Evolutionary conservation across 169 alveolate species (phyloP).

Genomic region (Miamiensis avidus): DNA sequence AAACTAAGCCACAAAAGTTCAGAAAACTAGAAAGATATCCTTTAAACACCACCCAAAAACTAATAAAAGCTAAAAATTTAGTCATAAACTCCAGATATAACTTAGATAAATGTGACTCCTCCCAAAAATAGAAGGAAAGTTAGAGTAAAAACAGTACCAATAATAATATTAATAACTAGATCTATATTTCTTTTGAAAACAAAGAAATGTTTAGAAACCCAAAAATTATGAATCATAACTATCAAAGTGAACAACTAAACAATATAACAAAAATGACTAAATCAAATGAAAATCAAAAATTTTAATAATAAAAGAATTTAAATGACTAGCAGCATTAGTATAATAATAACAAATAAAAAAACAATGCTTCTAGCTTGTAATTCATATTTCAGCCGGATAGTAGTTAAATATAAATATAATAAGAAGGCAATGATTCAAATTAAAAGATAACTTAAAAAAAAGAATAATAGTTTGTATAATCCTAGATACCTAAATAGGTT

Average conservation of each 20-base stretch:
- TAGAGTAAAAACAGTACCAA: neutral
- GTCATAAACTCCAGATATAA: neutral
- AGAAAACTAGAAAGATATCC: neutral
- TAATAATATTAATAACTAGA: too few relatives aligned
- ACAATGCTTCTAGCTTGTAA: too few relatives aligned
- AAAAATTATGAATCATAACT: neutral
- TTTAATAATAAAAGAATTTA: too few relatives aligned
- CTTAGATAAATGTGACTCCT: too few relatives aligned
- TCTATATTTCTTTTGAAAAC: neutral
- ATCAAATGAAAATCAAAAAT: neutral
- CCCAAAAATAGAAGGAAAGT: neutral
- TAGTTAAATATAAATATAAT: too few relatives aligned
- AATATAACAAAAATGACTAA: neutral
- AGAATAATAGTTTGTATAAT: too few relatives aligned
- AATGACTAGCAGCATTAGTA: neutral
- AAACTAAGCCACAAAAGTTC: neutral
- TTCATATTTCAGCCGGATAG: too few relatives aligned
- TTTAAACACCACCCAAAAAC: neutral
- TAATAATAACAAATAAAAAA: too few relatives aligned
- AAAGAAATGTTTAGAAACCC: neutral
- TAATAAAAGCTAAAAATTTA: too few relatives aligned
- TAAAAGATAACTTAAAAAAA: too few relatives aligned
- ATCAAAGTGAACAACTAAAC: neutral
- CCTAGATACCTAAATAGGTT: too few relatives aligned
- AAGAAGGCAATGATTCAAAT: too few relatives aligned